Base-by-base conservation (phyloP, 208 protist genomes). In the Trichomonas tenax region DNA sequence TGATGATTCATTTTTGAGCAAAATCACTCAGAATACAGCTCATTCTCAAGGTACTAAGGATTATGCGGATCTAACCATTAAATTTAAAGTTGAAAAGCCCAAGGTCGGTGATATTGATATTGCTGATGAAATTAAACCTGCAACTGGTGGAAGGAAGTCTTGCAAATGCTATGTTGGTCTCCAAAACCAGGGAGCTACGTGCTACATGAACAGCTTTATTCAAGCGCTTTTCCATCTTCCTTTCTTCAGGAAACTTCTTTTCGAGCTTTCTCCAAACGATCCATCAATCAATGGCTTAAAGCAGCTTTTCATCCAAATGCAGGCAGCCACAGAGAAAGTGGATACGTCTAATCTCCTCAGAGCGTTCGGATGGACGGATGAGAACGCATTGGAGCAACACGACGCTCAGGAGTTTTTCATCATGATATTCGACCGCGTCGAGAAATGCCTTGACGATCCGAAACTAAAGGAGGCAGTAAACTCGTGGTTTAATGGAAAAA, bases 161-260 rank as follows among this genome's bases (percentile, higher is more conserved):
- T 72, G 58, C 26, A 21, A 97, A 14, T 97, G 97, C 2, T 84
- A 84, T 84, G 81, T 84, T 41, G 81, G 81, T 23, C 21, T 84
- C n/a, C n/a, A 40, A 34, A 84, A 84, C 41, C 34, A 40, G 15
- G 81, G 81, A 41, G 26, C 81, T 4, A 84, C 81, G 41, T 84
- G 81, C n/a, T 84, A 84, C 34, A 34, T 84, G 26, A 84, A 40
- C 34, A 40, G n/a, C 11, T 41, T 84, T 41, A 14, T 84, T 15
- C 81, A 84, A 41, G 26, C 6, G 36, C 81, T 84, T 84, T 84
- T 84, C 34, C 81, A 84, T 84, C 26, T 84, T 84, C 81, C 81
- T 84, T 10, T 84, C 34, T 84, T 84, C 34, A 34, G 81, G 6
- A 84, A 84, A 41, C 26, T 84, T 34, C 8, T 84, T 41, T 84